These are phyloP conservation scores for Apiospora phragmitis DNA, from an alignment of 2,329 filamentous ascomycete genomes.

Conservation along the genomic window DNA sequence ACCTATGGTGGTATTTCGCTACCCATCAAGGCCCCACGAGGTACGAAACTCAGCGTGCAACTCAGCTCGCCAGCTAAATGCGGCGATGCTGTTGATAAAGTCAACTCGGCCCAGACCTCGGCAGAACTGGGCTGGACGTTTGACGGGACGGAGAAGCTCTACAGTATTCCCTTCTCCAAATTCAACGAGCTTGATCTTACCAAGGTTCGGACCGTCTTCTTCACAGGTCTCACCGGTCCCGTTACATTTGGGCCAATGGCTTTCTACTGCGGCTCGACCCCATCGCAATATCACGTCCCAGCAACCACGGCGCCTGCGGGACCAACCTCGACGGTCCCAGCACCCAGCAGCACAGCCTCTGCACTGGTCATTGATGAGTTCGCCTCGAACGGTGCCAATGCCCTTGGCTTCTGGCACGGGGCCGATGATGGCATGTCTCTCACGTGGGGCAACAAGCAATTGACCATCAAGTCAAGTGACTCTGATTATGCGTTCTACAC, in stretches of 20 bases:
- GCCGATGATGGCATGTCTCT: slow-evolving; percentile 59
- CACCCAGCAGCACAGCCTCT: slow-evolving; percentile 48
- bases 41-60: slow-evolving; percentile 52
- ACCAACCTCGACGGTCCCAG: slow-evolving; percentile 48
- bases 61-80: slow-evolving; percentile 49
- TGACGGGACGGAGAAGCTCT: slow-evolving; percentile 60
- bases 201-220: slow-evolving; percentile 53
- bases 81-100: slow-evolving; percentile 35
- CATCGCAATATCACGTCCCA: slow-evolving; percentile 48
- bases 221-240: slow-evolving; percentile 45
- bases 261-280: slow-evolving; percentile 57
- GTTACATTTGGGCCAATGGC: slow-evolving; percentile 57
- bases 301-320: slow-evolving; percentile 40
- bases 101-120: slow-evolving; percentile 41
- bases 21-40: slow-evolving; percentile 52
- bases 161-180: slow-evolving; percentile 56
- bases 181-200: slow-evolving; percentile 50
- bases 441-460: slow-evolving; percentile 49
- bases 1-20: slow-evolving; percentile 57
- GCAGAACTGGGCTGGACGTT: slow-evolving; percentile 59
- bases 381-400: slow-evolving; percentile 50
- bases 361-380: slow-evolving; percentile 64
- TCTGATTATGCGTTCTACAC: slow-evolving; percentile 64
- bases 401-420: slow-evolving; percentile 66
- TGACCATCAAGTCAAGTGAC: slow-evolving; percentile 59